Conservation (phyloP, 225 moss, liverwort and hornwort genomes). For the Ulota crispa region DNA sequence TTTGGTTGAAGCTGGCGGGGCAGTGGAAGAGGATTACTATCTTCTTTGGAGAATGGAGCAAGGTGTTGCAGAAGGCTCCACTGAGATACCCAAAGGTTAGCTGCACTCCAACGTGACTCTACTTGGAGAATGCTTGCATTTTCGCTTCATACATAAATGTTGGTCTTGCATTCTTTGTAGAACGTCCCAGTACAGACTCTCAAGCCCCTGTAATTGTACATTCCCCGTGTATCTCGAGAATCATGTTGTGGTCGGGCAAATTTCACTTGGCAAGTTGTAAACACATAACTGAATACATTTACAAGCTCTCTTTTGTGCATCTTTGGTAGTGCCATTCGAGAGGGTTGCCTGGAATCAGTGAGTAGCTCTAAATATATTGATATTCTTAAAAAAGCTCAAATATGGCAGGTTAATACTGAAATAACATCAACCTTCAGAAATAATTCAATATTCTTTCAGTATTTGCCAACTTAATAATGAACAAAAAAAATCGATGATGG, state of each 20-base stretch:
- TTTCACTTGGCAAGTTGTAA: not conserved
- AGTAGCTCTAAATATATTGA: not conserved
- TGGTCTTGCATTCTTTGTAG: not conserved
- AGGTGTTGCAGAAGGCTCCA: constrained; percentile 87
- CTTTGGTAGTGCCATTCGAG: not conserved
- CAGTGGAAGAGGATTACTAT: constrained; percentile 73
- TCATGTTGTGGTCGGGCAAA: not conserved
- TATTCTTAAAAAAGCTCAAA: no score
- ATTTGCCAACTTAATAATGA: no score
- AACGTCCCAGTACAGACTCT: not conserved
- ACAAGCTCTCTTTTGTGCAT: not conserved
- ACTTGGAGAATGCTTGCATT: not conserved
- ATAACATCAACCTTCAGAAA: no score
- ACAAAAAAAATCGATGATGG: no score
- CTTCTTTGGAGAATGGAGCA: constrained; percentile 92
- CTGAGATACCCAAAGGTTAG: constrained; percentile 85
- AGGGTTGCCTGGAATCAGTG: not conserved
- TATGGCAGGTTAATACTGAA: no score
- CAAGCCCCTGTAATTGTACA: not conserved
- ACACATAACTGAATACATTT: not conserved
- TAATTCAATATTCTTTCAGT: no score
- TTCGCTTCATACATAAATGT: not conserved
- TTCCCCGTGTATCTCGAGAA: not conserved
- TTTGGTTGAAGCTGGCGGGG: constrained; percentile 60
- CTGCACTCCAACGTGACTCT: not conserved